Base-by-base conservation (phyloP, 805 yeast species). In the Yarrowia sp. region DNA sequence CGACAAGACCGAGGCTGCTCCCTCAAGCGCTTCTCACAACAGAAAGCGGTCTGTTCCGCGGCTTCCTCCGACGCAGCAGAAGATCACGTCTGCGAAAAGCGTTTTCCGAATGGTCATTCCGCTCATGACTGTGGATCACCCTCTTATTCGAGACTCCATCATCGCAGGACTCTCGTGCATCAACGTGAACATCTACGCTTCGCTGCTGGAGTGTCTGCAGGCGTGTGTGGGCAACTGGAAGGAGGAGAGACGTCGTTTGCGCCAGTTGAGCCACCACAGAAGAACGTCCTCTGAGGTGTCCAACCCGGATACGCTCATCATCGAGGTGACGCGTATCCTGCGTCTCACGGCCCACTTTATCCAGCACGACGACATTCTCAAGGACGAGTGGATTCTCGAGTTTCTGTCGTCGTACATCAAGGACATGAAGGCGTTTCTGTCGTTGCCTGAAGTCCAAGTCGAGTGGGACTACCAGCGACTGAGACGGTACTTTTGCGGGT, bases 21-120 rank as follows among this genome's bases (percentile, higher is more conserved):
- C 44, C 6, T 63, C 61, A 24, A 60, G 63, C 6, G n/a, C 63
- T 7, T 18, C 38, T 19, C 96, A 88, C 68, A 84, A 86, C 0
- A 77, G 94, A 63, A 91, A 90, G 68, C 86, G 82, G 68, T 85
- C 93, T 0, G 85, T 87, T 67, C 96, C 88, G 64, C 80, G 88
- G 67, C 82, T 88, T 68, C 58, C 58, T 3, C 89, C 89, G 18
- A 13, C 18, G 0, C 97, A 90, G 68, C 96, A 91, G 70, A 87
- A 90, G 56, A 92, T 94, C 62, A 92, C 96, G 1, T 90, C 97
- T 64, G 97, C 97, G 0, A 86, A 87, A 63, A 86, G 96, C 0
- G 85, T 94, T 2, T 94, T 94, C 75, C 81, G 86, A 62, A 85
- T 94, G 86, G 92, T 90, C 0, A 77, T 90, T 36, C 97, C 97